Base-by-base conservation (phyloP, 1,139 yeast species). In the Geotrichum cucujoidarum region DNA sequence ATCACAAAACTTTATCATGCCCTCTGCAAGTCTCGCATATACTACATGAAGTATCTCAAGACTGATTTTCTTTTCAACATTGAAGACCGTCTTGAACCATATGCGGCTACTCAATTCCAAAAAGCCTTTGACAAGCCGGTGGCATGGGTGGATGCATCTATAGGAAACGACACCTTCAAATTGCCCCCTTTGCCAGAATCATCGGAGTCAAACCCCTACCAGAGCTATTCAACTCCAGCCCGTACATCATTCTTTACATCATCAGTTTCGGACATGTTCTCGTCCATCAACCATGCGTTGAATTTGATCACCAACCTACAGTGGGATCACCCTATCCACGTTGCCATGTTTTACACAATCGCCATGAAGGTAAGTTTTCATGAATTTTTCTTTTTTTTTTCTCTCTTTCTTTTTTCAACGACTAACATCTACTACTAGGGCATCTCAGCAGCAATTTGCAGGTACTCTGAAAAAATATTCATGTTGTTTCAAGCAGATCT, bases 261-360 rank as follows among this genome's bases (percentile, higher is more conserved):
- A 1, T 83, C 92, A 0, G 85, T 84, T 1, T 63, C 76, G 25
- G 95, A 86, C 60, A 73, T 83, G 21, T 82, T 84, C 62, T 71
- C 79, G 7, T 72, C 85, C 59, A 74, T 85, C 43, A 76, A 76
- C 53, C 81, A 81, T 51, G 77, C 79, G 14, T 60, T 84, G 21
- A 65, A 67, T 5, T 70, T 83, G 16, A 67, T 87, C 43, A 72
- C 70, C 14, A 71, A 68, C 5, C 68, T 83, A 32, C 67, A 74
- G 2, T 87, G 95, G 95, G 65, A 69, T 7, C 73, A 83, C 58
- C 77, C 74, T 43, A 73, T 69, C 49, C 89, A 86, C 55, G 63
- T 75, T 32, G 83, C 92, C 0, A 72, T 71, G 53, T 63, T 83
- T 1, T 74, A 78, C 47, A 83, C 94, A 0, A 63, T 70, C 1